Base-by-base conservation (phyloP, 1,139 yeast genomes). In the Spathaspora jeffriesii region DNA sequence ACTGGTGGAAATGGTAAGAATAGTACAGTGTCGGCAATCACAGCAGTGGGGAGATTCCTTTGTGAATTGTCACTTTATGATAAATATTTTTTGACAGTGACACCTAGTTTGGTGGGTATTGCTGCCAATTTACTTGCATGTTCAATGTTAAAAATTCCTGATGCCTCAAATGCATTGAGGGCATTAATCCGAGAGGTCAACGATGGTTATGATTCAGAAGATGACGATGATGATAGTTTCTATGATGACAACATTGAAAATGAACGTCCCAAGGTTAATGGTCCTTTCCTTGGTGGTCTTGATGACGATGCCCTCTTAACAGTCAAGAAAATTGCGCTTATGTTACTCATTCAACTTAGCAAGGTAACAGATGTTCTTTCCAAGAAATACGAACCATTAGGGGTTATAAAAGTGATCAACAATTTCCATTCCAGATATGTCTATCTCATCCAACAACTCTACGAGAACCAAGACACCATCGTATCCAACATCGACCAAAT, bases 11-110 rank as follows among this genome's bases (percentile, higher is more conserved):
- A 30, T 14, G 17, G 38, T 13, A 55, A 49, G 39, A 48, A 52
- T 59, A 48, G 55, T 54, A 70, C 73, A 7, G 68, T 72, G 45
- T 73, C 78, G 20, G 83, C 82, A 38, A 79, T 73, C 50, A 75
- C 76, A 34, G 84, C 82, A 5, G 76, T 83, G 42, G 72, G 86
- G 2, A 73, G 89, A 53, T 88, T 84, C 59, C 73, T 90, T 32
- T 84, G 95, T 62, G 96, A 90, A 64, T 67, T 88, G 45, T 76
- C 96, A 0, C 67, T 90, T 21, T 91, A 86, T 63, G 87, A 87
- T 54, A 79, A 88, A 53, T 76, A 76, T 41, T 88, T 85, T 59
- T 67, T 91, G 46, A 74, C 79, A 38, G 77, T 79, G 50, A 77
- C 84, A 15, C 72, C 91, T 0, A 81, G 91, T 1, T 61, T 81